Evolutionary conservation across 148 eudicot genomes (phyloP).

Genomic region (Dysphania ambrosioides): DNA sequence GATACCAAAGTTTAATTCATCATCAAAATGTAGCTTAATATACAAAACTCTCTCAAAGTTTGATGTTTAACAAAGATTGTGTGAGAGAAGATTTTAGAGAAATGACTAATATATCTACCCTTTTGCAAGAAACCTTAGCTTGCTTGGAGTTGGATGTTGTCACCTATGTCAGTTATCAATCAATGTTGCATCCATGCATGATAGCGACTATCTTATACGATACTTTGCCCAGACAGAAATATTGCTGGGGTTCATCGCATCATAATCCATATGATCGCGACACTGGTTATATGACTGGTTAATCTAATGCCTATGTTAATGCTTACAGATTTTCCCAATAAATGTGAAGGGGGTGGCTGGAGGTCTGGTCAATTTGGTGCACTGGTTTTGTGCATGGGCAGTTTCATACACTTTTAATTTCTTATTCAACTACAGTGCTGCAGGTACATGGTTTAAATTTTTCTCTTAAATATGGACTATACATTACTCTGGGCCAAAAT

Average conservation of each 20-base stretch:
- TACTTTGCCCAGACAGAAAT: too few relatives aligned
- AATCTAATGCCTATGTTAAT: not conserved
- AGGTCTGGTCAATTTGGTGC: slow-evolving; percentile 31
- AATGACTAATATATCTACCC: not conserved
- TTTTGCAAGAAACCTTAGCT: not conserved
- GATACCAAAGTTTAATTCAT: too few relatives aligned
- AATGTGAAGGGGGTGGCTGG: slow-evolving; percentile 37
- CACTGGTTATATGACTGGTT: not conserved
- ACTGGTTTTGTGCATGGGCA: slow-evolving; percentile 42
- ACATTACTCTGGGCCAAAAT: too few relatives aligned
- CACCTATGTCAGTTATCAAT: not conserved
- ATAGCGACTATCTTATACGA: too few relatives aligned
- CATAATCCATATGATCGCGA: not conserved
- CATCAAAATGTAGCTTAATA: not conserved
- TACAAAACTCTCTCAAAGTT: not conserved
- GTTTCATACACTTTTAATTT: slow-evolving; percentile 42
- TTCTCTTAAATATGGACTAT: not conserved
- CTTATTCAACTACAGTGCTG: slow-evolving; percentile 32
- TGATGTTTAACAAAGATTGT: not conserved
- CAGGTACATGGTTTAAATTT: not conserved
- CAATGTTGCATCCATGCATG: too few relatives aligned
- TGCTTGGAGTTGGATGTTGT: not conserved
- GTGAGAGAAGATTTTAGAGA: not conserved
- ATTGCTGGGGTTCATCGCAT: not conserved
- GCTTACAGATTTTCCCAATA: slow-evolving; percentile 33